Evolutionary conservation across 2,329 filamentous ascomycete genomes (phyloP).

Genomic region (Botryotinia calthae): DNA sequence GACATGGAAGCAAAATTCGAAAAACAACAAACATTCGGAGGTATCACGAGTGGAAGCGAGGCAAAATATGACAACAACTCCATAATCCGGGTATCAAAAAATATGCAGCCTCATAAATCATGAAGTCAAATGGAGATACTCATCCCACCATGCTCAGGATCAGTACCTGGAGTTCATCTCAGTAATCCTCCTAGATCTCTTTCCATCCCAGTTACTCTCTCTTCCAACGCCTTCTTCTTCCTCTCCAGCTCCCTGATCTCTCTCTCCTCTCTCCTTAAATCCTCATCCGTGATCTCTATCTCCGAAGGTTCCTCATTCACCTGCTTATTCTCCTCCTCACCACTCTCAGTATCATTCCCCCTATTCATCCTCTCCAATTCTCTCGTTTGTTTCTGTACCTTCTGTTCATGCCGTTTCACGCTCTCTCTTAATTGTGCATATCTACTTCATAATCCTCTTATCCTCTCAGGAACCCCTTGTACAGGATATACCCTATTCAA

Average conservation of each 20-base stretch:
- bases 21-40: neutral
- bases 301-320: slow-evolving; percentile 43
- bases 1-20: neutral
- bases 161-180: slow-evolving; percentile 28
- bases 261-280: slow-evolving; percentile 66
- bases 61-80: slow-evolving; percentile 1
- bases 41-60: neutral
- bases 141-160: neutral
- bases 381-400: slow-evolving; percentile 72
- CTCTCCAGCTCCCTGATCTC: slow-evolving; percentile 61
- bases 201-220: slow-evolving; percentile 65
- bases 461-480: slow-evolving; percentile 73
- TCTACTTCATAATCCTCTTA: slow-evolving; percentile 67
- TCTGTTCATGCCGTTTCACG: slow-evolving; percentile 74
- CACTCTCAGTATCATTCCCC: slow-evolving; percentile 55
- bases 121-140: slow-evolving; percentile 2
- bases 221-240: slow-evolving; percentile 61
- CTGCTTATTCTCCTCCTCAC: slow-evolving; percentile 51
- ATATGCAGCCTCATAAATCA: slow-evolving; percentile 8
- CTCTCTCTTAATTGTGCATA: slow-evolving; percentile 71
- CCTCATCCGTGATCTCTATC: slow-evolving; percentile 61
- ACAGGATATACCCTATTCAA: slow-evolving; percentile 84
- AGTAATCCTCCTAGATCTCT: slow-evolving; percentile 61
- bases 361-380: slow-evolving; percentile 73
- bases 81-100: slow-evolving; percentile 18